phyloP scores from a whole-genome alignment of 352 stramenopile genomes.

The Globisporangium radiosum region DNA sequence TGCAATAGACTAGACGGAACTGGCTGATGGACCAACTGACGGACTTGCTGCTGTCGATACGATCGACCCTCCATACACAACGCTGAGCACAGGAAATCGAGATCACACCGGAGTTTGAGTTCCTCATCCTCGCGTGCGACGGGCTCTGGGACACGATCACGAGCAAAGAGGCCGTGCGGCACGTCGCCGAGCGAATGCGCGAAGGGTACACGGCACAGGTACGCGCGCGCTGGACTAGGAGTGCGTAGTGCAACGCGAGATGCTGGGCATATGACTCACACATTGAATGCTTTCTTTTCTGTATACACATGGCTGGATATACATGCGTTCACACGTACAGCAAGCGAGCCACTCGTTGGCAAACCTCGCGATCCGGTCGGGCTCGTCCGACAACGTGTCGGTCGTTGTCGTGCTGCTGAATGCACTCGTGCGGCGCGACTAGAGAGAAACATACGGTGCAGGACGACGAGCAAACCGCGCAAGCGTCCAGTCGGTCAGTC shows the following conservation, averaged over 20 bases:
- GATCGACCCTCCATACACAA: too few species aligned
- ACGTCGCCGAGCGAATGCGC: conserved; percentile 62
- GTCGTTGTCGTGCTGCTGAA: conserved; percentile 82
- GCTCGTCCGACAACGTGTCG: conserved; percentile 86
- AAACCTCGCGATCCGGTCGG: conserved; percentile 81
- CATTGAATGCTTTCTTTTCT: too few species aligned
- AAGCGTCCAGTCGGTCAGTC: neutral
- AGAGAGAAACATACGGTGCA: neutral
- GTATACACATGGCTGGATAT: too few species aligned
- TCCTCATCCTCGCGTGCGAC: conserved; percentile 90
- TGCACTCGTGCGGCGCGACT: conserved; percentile 5
- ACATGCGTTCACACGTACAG: conserved; percentile 10
- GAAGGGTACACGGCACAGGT: conserved; percentile 68
- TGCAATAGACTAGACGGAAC: neutral
- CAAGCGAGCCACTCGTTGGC: conserved; percentile 79
- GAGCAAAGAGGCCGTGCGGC: conserved; percentile 88
- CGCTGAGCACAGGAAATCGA: conserved; percentile 58
- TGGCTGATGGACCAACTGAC: too few species aligned
- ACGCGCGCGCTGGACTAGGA: neutral
- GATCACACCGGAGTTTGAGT: conserved; percentile 87
- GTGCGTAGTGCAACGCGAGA: too few species aligned
- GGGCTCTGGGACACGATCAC: conserved; percentile 91
- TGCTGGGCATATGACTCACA: too few species aligned
- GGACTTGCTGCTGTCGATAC: too few species aligned
- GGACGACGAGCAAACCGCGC: neutral